Evolutionary conservation across 345 rosid species (phyloP).

Genomic region (Limnanthes douglasii): DNA sequence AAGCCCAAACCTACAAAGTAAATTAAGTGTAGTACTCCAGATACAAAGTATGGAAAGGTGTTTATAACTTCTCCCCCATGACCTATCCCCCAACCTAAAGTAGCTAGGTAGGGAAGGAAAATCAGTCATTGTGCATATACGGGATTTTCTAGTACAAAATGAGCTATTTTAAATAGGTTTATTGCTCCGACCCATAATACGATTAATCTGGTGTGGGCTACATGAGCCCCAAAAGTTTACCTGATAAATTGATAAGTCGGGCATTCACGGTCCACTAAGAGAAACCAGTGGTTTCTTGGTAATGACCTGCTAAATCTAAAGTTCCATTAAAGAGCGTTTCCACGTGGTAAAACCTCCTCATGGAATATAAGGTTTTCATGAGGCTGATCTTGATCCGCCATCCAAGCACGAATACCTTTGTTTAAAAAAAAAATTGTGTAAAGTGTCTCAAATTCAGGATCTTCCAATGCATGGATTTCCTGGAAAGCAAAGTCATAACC

Average conservation of each 20-base stretch:
- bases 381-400: neutral
- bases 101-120: neutral
- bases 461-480: no score
- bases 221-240: slow-evolving; percentile 1
- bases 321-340: slow-evolving; percentile 6
- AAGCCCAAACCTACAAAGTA: no score
- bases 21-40: no score
- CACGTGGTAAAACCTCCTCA: slow-evolving; percentile 5
- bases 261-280: slow-evolving; percentile 3
- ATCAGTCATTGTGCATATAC: neutral
- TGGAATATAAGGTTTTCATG: neutral
- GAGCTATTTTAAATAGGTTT: neutral
- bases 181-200: slow-evolving; percentile 1
- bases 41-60: neutral
- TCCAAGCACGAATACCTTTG: slow-evolving; percentile 1
- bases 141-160: neutral
- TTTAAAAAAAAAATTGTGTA: neutral
- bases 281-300: slow-evolving; percentile 5
- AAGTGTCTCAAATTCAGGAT: no score
- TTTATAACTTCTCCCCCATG: neutral
- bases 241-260: no score
- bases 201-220: slow-evolving; percentile 1
- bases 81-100: neutral
- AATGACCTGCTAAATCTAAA: slow-evolving; percentile 8
- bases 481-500: no score